A percentile compares a stretch with the other conserved stretches of the same genome.
These are phyloP conservation scores for Lathyrus aphaca DNA, from an alignment of 306 rosid species.

Conservation along the genomic window DNA sequence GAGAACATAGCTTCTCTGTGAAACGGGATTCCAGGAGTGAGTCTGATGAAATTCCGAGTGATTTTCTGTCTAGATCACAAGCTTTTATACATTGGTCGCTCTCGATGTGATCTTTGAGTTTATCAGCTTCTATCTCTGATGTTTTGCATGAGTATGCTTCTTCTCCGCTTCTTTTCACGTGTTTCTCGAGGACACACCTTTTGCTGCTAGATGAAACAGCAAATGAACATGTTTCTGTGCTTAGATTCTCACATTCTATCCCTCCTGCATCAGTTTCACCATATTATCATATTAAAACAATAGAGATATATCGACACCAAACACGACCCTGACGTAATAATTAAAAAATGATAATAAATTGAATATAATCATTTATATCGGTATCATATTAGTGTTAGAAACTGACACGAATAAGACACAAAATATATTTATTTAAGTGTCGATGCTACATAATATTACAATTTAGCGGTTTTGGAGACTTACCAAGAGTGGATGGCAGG, in stretches of 20 bases:
- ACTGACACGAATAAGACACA: too few relatives aligned
- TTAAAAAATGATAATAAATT: too few relatives aligned
- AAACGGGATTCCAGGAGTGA: conserved; percentile 69
- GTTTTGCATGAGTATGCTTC: conserved; percentile 74
- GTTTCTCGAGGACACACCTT: conserved; percentile 83
- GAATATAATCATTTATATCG: too few relatives aligned
- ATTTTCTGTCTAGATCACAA: conserved; percentile 71
- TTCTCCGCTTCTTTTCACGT: conserved; percentile 59
- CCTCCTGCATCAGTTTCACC: conserved; percentile 40
- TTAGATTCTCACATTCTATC: conserved; percentile 65
- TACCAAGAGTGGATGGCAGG: conserved; percentile 64
- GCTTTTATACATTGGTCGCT: conserved; percentile 63
- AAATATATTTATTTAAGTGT: too few relatives aligned
- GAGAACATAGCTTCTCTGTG: conserved; percentile 69
- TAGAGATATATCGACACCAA: too few relatives aligned
- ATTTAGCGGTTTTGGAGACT: conserved; percentile 1
- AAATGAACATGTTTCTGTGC: conserved; percentile 61
- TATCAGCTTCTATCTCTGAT: conserved; percentile 79
- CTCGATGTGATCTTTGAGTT: conserved; percentile 65
- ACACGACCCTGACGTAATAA: too few relatives aligned
- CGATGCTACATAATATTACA: too few relatives aligned
- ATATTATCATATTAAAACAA: background rate
- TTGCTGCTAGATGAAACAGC: conserved; percentile 72
- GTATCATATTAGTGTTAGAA: too few relatives aligned
- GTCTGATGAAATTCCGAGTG: conserved; percentile 79